phyloP scores from a whole-genome alignment of 805 yeast genomes.

The Pichia membranifaciens region DNA sequence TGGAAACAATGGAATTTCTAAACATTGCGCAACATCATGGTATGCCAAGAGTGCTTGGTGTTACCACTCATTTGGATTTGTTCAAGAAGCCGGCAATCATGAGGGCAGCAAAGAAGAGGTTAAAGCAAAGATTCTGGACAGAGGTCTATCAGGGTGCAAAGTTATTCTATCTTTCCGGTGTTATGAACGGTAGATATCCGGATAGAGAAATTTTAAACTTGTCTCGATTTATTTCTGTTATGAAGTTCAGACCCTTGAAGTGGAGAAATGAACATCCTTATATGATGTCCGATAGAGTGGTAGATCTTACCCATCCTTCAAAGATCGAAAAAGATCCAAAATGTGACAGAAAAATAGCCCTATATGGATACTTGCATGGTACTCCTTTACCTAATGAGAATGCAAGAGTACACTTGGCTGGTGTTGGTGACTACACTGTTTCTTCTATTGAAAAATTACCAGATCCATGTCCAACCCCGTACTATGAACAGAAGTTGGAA shows the following conservation, averaged over 20 bases:
- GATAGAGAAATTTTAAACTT: conserved; percentile 91
- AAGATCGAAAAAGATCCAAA: conserved; percentile 71
- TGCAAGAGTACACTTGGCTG: conserved; percentile 87
- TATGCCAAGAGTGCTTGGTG: conserved; percentile 95
- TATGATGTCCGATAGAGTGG: conserved; percentile 77
- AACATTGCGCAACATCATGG: conserved; percentile 97
- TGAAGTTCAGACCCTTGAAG: conserved; percentile 98
- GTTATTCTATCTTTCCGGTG: conserved; percentile 89
- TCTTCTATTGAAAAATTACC: conserved; percentile 81
- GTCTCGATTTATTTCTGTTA: conserved; percentile 87
- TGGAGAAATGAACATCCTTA: conserved; percentile 99
- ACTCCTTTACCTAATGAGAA: conserved; percentile 66
- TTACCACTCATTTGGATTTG: conserved; percentile 91
- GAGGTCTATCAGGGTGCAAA: conserved; percentile 99
- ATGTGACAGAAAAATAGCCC: conserved; percentile 80
- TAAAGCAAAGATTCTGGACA: conserved; percentile 96
- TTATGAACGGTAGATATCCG: conserved; percentile 94
- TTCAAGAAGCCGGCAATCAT: conserved; percentile 86
- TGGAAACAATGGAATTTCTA: conserved; percentile 99
- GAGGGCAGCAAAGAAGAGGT: conserved; percentile 83
- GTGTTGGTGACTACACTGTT: conserved; percentile 84
- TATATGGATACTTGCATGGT: conserved; percentile 94
- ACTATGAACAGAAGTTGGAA: conserved; percentile 76
- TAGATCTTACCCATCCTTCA: conserved; percentile 92
- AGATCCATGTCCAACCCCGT: conserved; percentile 99